phyloP scores from a whole-genome alignment of 2,329 filamentous ascomycete species.

The Plectosphaerella sp. region DNA sequence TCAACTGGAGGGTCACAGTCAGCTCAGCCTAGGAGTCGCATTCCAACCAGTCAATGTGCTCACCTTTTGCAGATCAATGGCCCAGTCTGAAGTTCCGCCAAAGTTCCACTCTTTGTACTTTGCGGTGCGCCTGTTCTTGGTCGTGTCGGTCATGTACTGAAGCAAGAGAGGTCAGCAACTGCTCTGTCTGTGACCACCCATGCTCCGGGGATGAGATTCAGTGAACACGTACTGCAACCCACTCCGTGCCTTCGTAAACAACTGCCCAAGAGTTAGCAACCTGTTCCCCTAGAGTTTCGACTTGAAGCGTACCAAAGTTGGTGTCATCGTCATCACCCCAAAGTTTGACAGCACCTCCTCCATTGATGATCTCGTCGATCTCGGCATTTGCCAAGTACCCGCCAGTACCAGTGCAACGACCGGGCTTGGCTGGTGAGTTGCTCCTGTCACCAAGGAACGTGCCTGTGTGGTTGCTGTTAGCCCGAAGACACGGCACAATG shows the following conservation, averaged over 20 bases:
- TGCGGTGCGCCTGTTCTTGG: conserved; percentile 14
- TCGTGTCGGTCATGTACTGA: conserved; percentile 17
- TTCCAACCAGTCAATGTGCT: no score
- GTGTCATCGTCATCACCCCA: no score
- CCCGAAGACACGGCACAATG: not conserved
- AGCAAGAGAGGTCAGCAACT: no score
- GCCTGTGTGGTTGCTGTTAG: not conserved
- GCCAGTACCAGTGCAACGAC: conserved; percentile 20
- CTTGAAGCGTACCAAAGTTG: not conserved
- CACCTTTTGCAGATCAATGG: conserved; percentile 15
- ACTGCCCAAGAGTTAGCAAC: not conserved
- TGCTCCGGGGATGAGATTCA: no score
- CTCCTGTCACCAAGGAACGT: conserved; percentile 9
- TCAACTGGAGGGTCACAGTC: no score
- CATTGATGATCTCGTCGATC: conserved; percentile 12
- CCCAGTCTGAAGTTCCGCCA: conserved; percentile 23
- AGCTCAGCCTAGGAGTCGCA: no score
- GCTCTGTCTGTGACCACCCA: no score
- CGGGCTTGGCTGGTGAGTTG: conserved; percentile 15
- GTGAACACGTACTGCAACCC: not conserved
- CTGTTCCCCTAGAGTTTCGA: not conserved
- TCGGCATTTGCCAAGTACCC: conserved; percentile 28
- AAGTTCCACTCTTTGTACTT: conserved; percentile 17
- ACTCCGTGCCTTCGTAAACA: conserved; percentile 5
- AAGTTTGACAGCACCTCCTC: not conserved